Conservation (phyloP, 1,284 basidiomycete genomes). For the Austroboletus novae-zelandiae region DNA sequence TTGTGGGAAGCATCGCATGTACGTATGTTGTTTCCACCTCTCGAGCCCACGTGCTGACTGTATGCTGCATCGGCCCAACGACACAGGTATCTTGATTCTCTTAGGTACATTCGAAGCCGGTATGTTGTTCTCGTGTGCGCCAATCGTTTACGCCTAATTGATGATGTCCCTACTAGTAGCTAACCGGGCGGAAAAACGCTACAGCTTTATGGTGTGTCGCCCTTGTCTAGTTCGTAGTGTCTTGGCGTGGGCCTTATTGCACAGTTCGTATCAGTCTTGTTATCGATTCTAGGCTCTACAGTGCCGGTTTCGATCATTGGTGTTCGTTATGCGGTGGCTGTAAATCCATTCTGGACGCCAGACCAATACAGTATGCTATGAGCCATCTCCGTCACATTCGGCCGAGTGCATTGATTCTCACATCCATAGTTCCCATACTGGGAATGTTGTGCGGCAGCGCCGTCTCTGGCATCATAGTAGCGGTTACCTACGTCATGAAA, state of each 20-base stretch:
- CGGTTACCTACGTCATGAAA: slow-evolving; percentile 61
- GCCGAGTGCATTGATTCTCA: neutral
- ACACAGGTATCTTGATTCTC: slow-evolving; percentile 62
- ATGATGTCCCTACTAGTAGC: slow-evolving; percentile 38
- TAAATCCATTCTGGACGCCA: slow-evolving; percentile 78
- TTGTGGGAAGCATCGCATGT: slow-evolving; percentile 72
- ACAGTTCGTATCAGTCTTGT: slow-evolving; percentile 69
- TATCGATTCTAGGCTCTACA: slow-evolving; percentile 71
- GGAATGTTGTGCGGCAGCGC: slow-evolving; percentile 87
- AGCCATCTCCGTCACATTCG: neutral
- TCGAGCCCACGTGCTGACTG: neutral
- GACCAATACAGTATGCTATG: slow-evolving; percentile 67
- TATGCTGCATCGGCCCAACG: neutral
- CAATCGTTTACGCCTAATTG: neutral
- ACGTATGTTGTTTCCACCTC: slow-evolving; percentile 40
- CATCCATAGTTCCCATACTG: slow-evolving; percentile 66
- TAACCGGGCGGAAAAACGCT: slow-evolving; percentile 77
- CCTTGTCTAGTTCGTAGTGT: neutral
- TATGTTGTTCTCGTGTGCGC: slow-evolving; percentile 25
- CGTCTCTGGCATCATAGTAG: slow-evolving; percentile 71
- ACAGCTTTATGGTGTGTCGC: slow-evolving; percentile 62
- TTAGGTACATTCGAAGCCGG: slow-evolving; percentile 71
- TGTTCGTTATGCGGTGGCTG: slow-evolving; percentile 72
- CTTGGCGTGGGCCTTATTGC: neutral
- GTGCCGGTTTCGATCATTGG: slow-evolving; percentile 81